A percentile compares a stretch with the other conserved stretches of the same genome.
Conservation (phyloP, 441 rosid genomes). For the Geranium incanum region DNA sequence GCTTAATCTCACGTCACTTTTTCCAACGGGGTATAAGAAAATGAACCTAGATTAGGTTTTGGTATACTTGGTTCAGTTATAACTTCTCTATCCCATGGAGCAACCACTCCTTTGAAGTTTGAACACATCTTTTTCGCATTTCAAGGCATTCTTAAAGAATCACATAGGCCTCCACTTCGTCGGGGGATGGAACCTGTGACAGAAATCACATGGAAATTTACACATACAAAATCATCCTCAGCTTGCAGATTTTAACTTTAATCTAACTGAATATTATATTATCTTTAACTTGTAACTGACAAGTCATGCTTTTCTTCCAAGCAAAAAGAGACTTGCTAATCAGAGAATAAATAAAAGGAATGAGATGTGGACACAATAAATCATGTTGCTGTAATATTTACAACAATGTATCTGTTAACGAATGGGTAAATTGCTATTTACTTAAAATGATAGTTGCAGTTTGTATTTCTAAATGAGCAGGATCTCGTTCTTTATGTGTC, state of each 20-base stretch:
- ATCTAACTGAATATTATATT: not conserved
- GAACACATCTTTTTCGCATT: constrained; percentile 69
- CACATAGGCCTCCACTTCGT: constrained; percentile 70
- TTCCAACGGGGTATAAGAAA: constrained; percentile 66
- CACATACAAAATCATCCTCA: not conserved
- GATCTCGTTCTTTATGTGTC: no score
- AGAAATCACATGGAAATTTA: constrained; percentile 14
- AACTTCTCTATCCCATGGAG: constrained; percentile 95
- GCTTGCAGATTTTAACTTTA: not conserved
- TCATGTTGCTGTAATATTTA: no score
- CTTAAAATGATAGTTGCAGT: no score
- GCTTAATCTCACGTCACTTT: constrained; percentile 55
- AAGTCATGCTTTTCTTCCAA: not conserved
- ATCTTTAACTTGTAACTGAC: not conserved
- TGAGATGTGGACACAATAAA: no score
- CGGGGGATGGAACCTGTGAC: constrained; percentile 70
- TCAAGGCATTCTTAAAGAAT: constrained; percentile 92
- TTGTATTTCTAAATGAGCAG: no score
- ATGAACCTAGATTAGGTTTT: constrained; percentile 80
- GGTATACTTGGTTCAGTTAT: constrained; percentile 96
- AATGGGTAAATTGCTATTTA: no score
- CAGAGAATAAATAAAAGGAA: no score
- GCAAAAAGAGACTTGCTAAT: not conserved
- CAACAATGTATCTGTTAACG: no score
- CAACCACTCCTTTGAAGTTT: constrained; percentile 70